Conservation (phyloP, 2,329 filamentous ascomycete species). For the Epichloe amarillans region DNA sequence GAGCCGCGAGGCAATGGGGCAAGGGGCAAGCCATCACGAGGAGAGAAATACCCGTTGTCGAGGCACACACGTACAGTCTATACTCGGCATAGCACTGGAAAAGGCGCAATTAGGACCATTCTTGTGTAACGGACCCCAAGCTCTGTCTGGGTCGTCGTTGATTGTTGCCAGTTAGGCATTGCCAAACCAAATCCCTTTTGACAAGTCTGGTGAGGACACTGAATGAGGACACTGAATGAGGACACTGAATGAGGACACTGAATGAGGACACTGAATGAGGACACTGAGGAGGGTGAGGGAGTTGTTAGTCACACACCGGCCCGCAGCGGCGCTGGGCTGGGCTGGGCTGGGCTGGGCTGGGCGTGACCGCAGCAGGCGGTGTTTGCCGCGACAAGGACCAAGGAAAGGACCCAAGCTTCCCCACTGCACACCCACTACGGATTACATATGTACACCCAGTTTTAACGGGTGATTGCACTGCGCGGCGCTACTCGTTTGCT, state of each 20-base stretch:
- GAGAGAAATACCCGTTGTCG: too few species aligned
- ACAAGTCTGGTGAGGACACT: too few species aligned
- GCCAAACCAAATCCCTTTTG: neutral
- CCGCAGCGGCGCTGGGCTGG: neutral
- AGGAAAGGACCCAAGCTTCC: neutral
- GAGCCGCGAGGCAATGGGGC: too few species aligned
- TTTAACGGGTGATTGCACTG: neutral
- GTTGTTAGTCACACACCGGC: neutral
- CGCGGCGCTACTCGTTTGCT: neutral
- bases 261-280: too few species aligned
- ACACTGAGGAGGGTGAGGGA: neutral
- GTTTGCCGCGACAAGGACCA: conserved; percentile 9
- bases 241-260: too few species aligned
- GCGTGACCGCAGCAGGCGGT: conserved; percentile 13
- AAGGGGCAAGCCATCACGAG: too few species aligned
- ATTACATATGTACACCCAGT: neutral
- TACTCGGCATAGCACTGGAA: neutral
- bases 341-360: conserved; percentile 5
- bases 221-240: too few species aligned
- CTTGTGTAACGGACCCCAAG: neutral
- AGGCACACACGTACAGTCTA: too few species aligned
- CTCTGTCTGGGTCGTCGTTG: neutral
- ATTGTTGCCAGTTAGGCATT: neutral
- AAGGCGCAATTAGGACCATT: neutral
- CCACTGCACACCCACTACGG: neutral